Evolutionary conservation across 2,329 filamentous ascomycete genomes (phyloP).

Genomic region (Rosellinia necatrix): DNA sequence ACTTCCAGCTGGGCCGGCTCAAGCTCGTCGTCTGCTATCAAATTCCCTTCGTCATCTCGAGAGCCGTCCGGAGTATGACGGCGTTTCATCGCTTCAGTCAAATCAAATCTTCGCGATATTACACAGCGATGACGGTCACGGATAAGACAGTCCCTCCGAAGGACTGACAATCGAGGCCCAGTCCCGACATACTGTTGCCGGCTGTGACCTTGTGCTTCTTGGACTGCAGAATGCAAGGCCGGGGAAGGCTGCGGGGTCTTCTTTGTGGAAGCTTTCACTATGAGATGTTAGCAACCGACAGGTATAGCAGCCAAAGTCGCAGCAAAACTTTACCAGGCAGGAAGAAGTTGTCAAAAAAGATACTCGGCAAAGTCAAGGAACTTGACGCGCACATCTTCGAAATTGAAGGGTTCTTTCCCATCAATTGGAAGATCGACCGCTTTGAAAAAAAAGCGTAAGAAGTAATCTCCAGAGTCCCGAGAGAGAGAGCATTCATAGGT

Average conservation of each 20-base stretch:
- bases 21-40: slow-evolving; percentile 16
- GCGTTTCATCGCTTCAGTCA: slow-evolving; percentile 10
- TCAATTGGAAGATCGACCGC: slow-evolving; percentile 29
- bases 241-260: slow-evolving; percentile 36
- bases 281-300: slow-evolving; percentile 6
- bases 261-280: slow-evolving; percentile 36
- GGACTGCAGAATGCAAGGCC: slow-evolving; percentile 31
- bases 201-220: slow-evolving; percentile 25
- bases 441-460: slow-evolving; percentile 34
- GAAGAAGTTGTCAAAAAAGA: slow-evolving; percentile 38
- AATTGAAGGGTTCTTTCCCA: slow-evolving; percentile 22
- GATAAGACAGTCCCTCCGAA: slow-evolving; percentile 35
- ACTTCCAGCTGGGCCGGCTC: slow-evolving; percentile 8
- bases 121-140: slow-evolving; percentile 39
- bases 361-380: slow-evolving; percentile 35
- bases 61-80: slow-evolving; percentile 17
- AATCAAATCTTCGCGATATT: slow-evolving; percentile 34
- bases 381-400: slow-evolving; percentile 20
- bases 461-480: slow-evolving; percentile 31
- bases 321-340: slow-evolving; percentile 29
- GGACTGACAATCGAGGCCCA: slow-evolving; percentile 30
- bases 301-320: slow-evolving; percentile 4
- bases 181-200: slow-evolving; percentile 31
- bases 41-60: slow-evolving; percentile 34
- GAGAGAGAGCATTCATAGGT: slow-evolving; percentile 36